phyloP scores from a whole-genome alignment of 2,329 filamentous ascomycete species.

The Zarea fungicola region DNA sequence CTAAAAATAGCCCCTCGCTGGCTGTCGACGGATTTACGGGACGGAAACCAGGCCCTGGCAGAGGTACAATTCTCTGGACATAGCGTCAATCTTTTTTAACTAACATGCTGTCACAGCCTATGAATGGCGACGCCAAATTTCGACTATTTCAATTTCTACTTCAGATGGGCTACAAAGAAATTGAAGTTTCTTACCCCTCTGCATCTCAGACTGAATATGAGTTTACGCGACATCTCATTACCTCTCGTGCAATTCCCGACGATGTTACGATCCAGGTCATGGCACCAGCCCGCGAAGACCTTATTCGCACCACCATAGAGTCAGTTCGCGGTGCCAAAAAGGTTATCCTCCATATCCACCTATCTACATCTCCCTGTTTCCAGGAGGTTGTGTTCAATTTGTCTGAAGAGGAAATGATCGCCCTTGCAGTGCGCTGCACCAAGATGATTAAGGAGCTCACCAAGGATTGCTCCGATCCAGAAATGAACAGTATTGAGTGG shows the following conservation, averaged over 20 bases:
- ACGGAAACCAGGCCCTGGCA: slow-evolving; percentile 89
- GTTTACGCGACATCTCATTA: slow-evolving; percentile 83
- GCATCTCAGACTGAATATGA: slow-evolving; percentile 95
- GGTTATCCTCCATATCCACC: slow-evolving; percentile 90
- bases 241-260: slow-evolving; percentile 74
- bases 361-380: slow-evolving; percentile 95
- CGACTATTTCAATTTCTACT: slow-evolving; percentile 91
- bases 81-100: slow-evolving; percentile 58
- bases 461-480: slow-evolving; percentile 69
- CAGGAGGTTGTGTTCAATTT: slow-evolving; percentile 85
- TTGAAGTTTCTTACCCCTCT: slow-evolving; percentile 92
- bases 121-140: slow-evolving; percentile 95
- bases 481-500: slow-evolving; percentile 58
- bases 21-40: slow-evolving; percentile 77
- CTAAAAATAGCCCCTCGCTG: slow-evolving; percentile 83
- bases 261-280: slow-evolving; percentile 92
- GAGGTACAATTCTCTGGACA: no score
- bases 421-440: slow-evolving; percentile 78
- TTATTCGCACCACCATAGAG: slow-evolving; percentile 85
- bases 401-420: slow-evolving; percentile 74
- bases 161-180: slow-evolving; percentile 93
- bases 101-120: slow-evolving; percentile 11
- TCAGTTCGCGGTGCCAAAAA: slow-evolving; percentile 86
- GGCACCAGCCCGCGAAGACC: slow-evolving; percentile 83
- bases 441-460: slow-evolving; percentile 84